Evolutionary conservation across 495 filamentous ascomycete species (phyloP).

Genomic region (Choiromyces venosus): DNA sequence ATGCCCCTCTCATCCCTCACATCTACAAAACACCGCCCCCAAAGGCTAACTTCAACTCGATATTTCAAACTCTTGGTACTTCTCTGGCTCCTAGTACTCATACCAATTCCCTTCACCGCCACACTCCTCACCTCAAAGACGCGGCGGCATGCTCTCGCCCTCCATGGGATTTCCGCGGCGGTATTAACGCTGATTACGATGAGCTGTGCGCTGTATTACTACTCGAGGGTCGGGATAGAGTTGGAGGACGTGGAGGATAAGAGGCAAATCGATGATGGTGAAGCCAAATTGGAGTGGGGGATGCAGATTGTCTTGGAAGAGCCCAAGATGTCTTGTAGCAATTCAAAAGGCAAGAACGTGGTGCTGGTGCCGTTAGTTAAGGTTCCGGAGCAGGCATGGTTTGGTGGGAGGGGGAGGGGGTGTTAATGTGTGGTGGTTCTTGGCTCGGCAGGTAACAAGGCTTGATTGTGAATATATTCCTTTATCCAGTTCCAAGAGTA

Average conservation of each 20-base stretch:
- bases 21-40: background rate
- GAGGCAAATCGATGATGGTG: background rate
- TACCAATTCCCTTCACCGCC: background rate
- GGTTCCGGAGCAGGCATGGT: background rate
- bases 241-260: background rate
- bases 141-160: background rate
- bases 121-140: background rate
- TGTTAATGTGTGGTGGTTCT: background rate
- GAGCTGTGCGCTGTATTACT: background rate
- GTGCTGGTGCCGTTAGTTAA: background rate
- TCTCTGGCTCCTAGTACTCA: background rate
- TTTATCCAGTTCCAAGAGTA: too few relatives aligned
- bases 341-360: background rate
- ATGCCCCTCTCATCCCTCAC: background rate
- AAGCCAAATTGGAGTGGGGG: background rate
- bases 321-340: background rate
- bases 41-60: background rate
- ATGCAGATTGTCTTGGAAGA: background rate
- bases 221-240: background rate
- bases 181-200: background rate
- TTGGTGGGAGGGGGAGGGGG: background rate
- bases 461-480: too few relatives aligned
- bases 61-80: background rate
- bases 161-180: background rate
- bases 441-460: background rate